A percentile compares a stretch with the other conserved stretches of the same genome.
Evolutionary conservation across 495 filamentous ascomycete genomes (phyloP).

Genomic region (Trichoderma asperelloides): DNA sequence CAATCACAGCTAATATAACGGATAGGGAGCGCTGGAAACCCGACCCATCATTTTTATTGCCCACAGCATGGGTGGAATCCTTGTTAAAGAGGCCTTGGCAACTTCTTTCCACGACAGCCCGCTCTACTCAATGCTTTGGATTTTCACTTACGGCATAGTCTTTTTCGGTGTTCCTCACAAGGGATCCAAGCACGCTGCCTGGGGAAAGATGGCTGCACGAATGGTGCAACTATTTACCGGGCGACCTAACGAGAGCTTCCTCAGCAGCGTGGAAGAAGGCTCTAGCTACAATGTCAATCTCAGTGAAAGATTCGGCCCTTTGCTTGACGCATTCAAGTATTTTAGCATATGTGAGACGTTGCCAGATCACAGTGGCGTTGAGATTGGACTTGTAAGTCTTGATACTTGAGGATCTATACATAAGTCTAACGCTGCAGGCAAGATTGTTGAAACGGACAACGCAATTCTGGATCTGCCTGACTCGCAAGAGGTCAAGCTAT

Average conservation of each 20-base stretch:
- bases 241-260: background rate
- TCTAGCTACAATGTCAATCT: background rate
- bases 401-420: background rate
- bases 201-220: background rate
- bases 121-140: background rate
- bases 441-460: background rate
- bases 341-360: background rate
- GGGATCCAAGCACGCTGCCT: background rate
- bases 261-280: background rate
- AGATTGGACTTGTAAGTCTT: background rate
- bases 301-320: background rate
- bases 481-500: background rate
- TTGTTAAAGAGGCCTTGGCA: background rate
- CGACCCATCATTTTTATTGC: background rate
- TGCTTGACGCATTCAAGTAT: background rate
- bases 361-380: background rate
- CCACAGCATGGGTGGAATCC: background rate
- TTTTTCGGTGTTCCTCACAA: background rate
- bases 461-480: background rate
- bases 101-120: background rate
- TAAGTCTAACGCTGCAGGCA: background rate
- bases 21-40: too few relatives aligned
- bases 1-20: too few relatives aligned
- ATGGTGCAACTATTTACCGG: background rate
- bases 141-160: background rate